Conservation (phyloP, 148 eudicot species). For the Cornus kousa region DNA sequence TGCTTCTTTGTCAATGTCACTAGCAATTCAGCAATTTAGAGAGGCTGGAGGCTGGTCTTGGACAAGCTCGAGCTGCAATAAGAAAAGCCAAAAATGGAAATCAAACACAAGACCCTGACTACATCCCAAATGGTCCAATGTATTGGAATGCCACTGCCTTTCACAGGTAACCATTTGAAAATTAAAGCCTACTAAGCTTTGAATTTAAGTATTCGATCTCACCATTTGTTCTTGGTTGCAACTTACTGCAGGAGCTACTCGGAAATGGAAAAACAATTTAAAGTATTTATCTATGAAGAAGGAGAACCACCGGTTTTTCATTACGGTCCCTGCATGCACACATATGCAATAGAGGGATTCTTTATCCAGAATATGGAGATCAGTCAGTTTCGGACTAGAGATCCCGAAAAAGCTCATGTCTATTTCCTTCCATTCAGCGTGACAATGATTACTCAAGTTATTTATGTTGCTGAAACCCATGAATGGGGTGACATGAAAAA, state of each 20-base stretch:
- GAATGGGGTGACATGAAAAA: conserved; percentile 49
- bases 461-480: conserved; percentile 42
- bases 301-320: conserved; percentile 81
- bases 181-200: not conserved
- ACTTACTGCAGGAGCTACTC: conserved; percentile 56
- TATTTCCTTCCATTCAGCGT: conserved; percentile 74
- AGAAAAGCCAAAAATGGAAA: conserved; percentile 29
- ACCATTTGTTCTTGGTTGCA: not conserved
- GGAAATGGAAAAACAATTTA: conserved; percentile 75
- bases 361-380: conserved; percentile 62
- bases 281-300: conserved; percentile 66
- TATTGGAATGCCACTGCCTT: conserved; percentile 66
- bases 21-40: conserved; percentile 30
- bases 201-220: not conserved
- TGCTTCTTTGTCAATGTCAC: too few species aligned
- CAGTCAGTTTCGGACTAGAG: conserved; percentile 48
- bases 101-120: conserved; percentile 11
- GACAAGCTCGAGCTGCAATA: conserved; percentile 48
- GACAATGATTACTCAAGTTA: conserved; percentile 38
- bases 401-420: conserved; percentile 55
- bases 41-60: conserved; percentile 49
- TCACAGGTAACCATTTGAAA: conserved; percentile 40
- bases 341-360: conserved; percentile 67
- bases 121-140: conserved; percentile 35
- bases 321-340: conserved; percentile 61